Percentiles rank a stretch among this genome's conserved stretches.
phyloP scores from a whole-genome alignment of 2,329 filamentous ascomycete genomes.

The Passalora sequoiae region DNA sequence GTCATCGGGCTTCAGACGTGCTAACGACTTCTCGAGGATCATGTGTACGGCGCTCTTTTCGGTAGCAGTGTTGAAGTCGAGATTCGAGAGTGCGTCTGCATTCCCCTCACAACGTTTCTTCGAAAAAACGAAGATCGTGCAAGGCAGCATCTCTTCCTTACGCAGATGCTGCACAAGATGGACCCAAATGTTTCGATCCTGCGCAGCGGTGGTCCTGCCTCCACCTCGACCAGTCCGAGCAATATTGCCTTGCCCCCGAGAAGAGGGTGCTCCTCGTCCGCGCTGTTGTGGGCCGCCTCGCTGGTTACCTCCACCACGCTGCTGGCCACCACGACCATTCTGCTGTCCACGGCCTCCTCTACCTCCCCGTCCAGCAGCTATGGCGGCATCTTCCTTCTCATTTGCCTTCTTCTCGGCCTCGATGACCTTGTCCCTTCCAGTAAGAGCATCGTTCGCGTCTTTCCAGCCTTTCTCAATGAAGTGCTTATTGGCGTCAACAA shows the following conservation, averaged over 20 bases:
- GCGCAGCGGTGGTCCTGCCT: conserved; percentile 80
- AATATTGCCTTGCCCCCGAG: conserved; percentile 72
- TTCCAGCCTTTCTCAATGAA: conserved; percentile 95
- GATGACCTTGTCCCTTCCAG: conserved; percentile 73
- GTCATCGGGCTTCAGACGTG: conserved; percentile 85
- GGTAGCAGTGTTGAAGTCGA: conserved; percentile 86
- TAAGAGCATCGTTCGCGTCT: conserved; percentile 75
- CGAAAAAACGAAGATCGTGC: conserved; percentile 97
- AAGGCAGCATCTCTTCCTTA: conserved; percentile 80
- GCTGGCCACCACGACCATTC: conserved; percentile 49
- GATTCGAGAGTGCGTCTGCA: conserved; percentile 86
- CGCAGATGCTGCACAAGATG: conserved; percentile 87
- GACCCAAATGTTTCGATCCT: conserved; percentile 96
- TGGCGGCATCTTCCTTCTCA: conserved; percentile 45
- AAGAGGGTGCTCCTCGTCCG: conserved; percentile 51
- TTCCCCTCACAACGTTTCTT: conserved; percentile 98
- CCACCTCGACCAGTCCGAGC: conserved; percentile 79
- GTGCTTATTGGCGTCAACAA: conserved; percentile 85
- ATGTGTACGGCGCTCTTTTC: conserved; percentile 98
- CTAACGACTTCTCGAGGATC: conserved; percentile 92
- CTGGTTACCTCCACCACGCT: conserved; percentile 41
- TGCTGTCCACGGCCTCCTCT: conserved; percentile 49
- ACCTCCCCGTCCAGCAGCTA: conserved; percentile 50
- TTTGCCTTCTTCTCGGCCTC: conserved; percentile 42
- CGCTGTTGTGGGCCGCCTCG: conserved; percentile 49